Percentiles rank a stretch among this genome's conserved stretches.
These are phyloP conservation scores for Graphilbum fragrans DNA, from an alignment of 2,329 filamentous ascomycete genomes.

Conservation along the genomic window DNA sequence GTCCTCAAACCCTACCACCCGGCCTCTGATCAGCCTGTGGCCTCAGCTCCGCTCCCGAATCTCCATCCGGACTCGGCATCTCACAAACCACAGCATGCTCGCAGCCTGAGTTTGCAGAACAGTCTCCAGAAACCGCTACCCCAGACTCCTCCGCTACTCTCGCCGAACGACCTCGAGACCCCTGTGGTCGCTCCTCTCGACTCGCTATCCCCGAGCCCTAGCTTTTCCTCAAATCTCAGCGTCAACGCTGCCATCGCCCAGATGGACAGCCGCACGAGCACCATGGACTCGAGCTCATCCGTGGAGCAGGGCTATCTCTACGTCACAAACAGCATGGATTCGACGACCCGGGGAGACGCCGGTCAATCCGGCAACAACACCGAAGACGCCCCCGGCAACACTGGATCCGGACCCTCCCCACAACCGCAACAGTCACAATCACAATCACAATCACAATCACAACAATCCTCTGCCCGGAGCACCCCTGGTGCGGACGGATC, in stretches of 20 bases:
- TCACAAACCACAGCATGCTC: constrained; percentile 37
- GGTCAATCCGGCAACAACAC: constrained; percentile 28
- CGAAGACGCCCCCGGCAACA: constrained; percentile 34
- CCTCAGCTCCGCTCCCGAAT: constrained; percentile 15
- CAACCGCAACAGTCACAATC: constrained; percentile 6
- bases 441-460: constrained; percentile 12
- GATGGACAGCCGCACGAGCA: constrained; percentile 30
- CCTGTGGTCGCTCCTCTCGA: constrained; percentile 14
- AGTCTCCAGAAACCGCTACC: constrained; percentile 48
- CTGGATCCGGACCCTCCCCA: constrained; percentile 31
- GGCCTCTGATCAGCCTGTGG: constrained; percentile 12
- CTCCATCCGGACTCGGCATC: constrained; percentile 10
- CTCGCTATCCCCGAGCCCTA: constrained; percentile 9
- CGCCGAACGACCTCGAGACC: constrained; percentile 19
- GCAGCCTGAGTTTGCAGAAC: constrained; percentile 40
- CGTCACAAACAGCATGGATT: not conserved
- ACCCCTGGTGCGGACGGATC: constrained; percentile 22
- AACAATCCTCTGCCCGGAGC: constrained; percentile 22
- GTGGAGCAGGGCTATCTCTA: constrained; percentile 17
- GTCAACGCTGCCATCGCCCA: constrained; percentile 14
- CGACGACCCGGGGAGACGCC: constrained; percentile 5
- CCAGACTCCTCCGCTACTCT: constrained; percentile 26
- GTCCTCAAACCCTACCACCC: constrained; percentile 22
- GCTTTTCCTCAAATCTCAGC: constrained; percentile 16
- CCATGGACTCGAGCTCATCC: constrained; percentile 35